Percentiles rank a stretch among this genome's conserved stretches.
Conservation (phyloP, 202 grass and related monocot genomes). For the Eragrostis tef region DNA sequence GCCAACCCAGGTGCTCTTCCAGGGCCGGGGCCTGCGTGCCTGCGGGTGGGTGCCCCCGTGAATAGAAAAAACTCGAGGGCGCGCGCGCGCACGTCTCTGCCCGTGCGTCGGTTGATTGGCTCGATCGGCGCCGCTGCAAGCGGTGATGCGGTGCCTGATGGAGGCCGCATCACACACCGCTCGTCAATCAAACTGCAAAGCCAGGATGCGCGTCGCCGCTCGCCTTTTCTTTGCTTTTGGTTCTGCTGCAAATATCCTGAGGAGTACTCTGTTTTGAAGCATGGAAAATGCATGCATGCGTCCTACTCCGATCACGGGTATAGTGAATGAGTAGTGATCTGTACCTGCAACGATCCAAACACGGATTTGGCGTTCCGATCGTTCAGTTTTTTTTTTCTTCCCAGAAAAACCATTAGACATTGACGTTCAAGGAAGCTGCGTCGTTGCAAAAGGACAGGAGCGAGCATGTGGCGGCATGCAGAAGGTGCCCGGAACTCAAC, state of each 20-base stretch:
- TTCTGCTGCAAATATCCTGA: too few species aligned
- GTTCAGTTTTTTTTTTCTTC: background rate
- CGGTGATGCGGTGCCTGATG: background rate
- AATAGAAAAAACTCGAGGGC: background rate
- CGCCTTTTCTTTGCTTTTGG: too few species aligned
- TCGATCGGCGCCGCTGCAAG: background rate
- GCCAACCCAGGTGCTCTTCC: too few species aligned
- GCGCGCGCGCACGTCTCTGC: background rate
- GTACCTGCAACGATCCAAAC: background rate
- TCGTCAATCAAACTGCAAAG: too few species aligned
- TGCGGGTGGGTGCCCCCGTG: too few species aligned
- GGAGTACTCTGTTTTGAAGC: background rate
- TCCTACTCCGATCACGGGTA: too few species aligned
- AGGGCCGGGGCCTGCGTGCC: too few species aligned
- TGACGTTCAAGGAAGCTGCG: conserved; percentile 20
- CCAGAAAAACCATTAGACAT: background rate
- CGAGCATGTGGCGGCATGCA: background rate
- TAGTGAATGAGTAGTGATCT: background rate
- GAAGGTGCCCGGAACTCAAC: background rate
- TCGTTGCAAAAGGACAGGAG: background rate
- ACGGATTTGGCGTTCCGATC: background rate
- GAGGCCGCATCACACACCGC: too few species aligned
- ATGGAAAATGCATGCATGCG: background rate
- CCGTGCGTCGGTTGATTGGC: background rate
- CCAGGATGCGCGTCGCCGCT: too few species aligned